A percentile compares a stretch with the other conserved stretches of the same genome.
Conservation (phyloP, 1,284 basidiomycete species). For the Cryptococcus sp. region DNA sequence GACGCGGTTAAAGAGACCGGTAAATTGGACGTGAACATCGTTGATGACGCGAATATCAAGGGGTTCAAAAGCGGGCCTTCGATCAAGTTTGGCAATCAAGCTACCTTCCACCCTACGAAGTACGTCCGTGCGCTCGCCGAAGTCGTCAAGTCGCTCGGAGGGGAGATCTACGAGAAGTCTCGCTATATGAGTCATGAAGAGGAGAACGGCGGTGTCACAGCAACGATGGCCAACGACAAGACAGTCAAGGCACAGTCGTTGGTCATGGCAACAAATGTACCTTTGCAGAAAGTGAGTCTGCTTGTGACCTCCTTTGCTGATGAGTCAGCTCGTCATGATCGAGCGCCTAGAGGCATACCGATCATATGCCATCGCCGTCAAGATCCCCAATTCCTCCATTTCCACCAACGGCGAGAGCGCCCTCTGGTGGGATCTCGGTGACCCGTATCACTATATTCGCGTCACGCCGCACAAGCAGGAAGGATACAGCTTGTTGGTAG, state of each 20-base stretch:
- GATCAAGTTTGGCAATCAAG: slow-evolving; percentile 22
- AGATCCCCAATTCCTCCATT: slow-evolving; percentile 14
- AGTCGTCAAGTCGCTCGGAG: slow-evolving; percentile 19
- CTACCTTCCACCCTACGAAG: slow-evolving; percentile 29
- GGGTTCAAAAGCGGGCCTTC: slow-evolving; percentile 23
- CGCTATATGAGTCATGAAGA: slow-evolving; percentile 18
- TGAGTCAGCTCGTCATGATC: slow-evolving; percentile 25
- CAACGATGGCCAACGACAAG: slow-evolving; percentile 14
- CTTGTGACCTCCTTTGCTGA: background rate
- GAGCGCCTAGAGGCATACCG: slow-evolving; percentile 25
- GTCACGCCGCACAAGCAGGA: slow-evolving; percentile 25
- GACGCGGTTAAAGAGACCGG: slow-evolving; percentile 20
- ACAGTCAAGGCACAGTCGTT: slow-evolving; percentile 13
- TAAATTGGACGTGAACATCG: slow-evolving; percentile 17
- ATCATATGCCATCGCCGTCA: slow-evolving; percentile 26
- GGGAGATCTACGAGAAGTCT: slow-evolving; percentile 25
- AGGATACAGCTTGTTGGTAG: slow-evolving; percentile 27
- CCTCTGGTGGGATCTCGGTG: slow-evolving; percentile 29
- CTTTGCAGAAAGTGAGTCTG: slow-evolving; percentile 22
- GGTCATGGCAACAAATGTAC: slow-evolving; percentile 29
- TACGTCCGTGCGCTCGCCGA: slow-evolving; percentile 22
- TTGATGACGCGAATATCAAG: slow-evolving; percentile 20
- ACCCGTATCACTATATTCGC: slow-evolving; percentile 30
- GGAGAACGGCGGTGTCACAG: slow-evolving; percentile 15
- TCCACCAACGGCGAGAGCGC: slow-evolving; percentile 18